Evolutionary conservation across 1,284 basidiomycete genomes (phyloP).

Genomic region (Xerocomus minutiporus): DNA sequence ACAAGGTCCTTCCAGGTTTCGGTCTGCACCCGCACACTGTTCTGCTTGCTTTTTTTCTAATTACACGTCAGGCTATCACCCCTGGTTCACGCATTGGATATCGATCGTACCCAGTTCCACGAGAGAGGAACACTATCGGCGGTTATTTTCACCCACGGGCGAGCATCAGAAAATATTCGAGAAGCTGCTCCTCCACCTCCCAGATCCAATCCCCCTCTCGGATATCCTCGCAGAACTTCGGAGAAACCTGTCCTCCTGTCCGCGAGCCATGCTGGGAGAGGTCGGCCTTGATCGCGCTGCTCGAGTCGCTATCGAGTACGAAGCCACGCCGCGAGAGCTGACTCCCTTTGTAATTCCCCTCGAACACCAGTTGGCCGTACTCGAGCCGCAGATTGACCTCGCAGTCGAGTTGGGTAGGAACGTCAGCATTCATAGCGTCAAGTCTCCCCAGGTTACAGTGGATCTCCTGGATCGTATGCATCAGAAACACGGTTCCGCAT

Average conservation of each 20-base stretch:
- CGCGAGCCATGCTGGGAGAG: slow-evolving; percentile 75
- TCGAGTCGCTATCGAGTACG: slow-evolving; percentile 57
- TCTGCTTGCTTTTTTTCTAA: slow-evolving; percentile 8
- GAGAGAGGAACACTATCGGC: slow-evolving; percentile 65
- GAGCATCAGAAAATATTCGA: slow-evolving; percentile 43
- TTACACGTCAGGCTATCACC: slow-evolving; percentile 62
- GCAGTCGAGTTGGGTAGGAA: slow-evolving; percentile 68
- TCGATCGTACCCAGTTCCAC: slow-evolving; percentile 39
- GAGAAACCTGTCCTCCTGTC: slow-evolving; percentile 50
- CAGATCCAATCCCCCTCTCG: slow-evolving; percentile 55
- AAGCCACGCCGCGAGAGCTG: slow-evolving; percentile 43
- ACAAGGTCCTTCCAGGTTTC: slow-evolving; percentile 71
- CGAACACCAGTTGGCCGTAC: slow-evolving; percentile 64
- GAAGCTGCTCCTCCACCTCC: slow-evolving; percentile 51
- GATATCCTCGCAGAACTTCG: slow-evolving; percentile 53
- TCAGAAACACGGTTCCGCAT: slow-evolving; percentile 46
- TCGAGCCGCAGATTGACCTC: slow-evolving; percentile 74
- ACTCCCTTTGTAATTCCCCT: slow-evolving; percentile 70
- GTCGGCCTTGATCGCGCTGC: slow-evolving; percentile 76
- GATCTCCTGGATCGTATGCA: slow-evolving; percentile 56
- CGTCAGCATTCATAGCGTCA: slow-evolving; percentile 77
- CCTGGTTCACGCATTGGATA: slow-evolving; percentile 78
- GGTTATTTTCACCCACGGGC: slow-evolving; percentile 45
- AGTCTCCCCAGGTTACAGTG: slow-evolving; percentile 58
- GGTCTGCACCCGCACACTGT: slow-evolving; percentile 42